Conservation (phyloP, 306 rosid genomes). For the Cicer arietinum region DNA sequence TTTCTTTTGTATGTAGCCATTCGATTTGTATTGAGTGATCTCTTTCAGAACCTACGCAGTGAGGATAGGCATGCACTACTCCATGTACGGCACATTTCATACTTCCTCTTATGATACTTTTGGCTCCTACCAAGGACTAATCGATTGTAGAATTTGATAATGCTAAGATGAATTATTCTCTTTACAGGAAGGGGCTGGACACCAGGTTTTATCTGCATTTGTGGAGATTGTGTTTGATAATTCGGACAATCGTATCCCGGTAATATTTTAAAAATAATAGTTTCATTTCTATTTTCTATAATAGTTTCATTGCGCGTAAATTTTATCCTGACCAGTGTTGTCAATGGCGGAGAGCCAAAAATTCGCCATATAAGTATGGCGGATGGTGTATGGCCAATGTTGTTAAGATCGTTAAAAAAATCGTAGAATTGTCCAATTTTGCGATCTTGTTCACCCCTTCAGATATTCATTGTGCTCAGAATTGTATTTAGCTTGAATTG, state of each 20-base stretch:
- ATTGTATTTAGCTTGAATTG: no score
- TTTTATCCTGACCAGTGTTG: no score
- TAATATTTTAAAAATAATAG: slow-evolving; percentile 46
- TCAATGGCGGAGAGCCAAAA: no score
- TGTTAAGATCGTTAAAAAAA: no score
- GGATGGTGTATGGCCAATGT: no score
- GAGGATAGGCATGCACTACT: slow-evolving; percentile 90
- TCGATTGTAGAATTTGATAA: slow-evolving; percentile 31
- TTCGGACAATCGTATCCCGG: slow-evolving; percentile 96
- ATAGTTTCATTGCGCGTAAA: no score
- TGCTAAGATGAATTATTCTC: slow-evolving; percentile 33
- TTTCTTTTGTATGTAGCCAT: slow-evolving; percentile 66
- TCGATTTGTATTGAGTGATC: slow-evolving; percentile 93
- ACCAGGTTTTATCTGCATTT: slow-evolving; percentile 87
- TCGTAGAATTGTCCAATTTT: no score
- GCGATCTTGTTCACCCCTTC: no score
- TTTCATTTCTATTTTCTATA: slow-evolving; percentile 9
- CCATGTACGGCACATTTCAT: slow-evolving; percentile 68
- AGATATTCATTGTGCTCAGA: no score
- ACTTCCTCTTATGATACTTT: slow-evolving; percentile 4
- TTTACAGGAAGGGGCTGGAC: slow-evolving; percentile 95
- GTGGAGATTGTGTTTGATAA: slow-evolving; percentile 99
- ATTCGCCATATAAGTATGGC: no score
- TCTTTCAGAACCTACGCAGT: slow-evolving; percentile 80
- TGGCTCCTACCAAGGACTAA: slow-evolving; percentile 18